A percentile compares a stretch with the other conserved stretches of the same genome.
phyloP scores from a whole-genome alignment of 2,329 filamentous ascomycete species.

The Huntiella abstrusa region DNA sequence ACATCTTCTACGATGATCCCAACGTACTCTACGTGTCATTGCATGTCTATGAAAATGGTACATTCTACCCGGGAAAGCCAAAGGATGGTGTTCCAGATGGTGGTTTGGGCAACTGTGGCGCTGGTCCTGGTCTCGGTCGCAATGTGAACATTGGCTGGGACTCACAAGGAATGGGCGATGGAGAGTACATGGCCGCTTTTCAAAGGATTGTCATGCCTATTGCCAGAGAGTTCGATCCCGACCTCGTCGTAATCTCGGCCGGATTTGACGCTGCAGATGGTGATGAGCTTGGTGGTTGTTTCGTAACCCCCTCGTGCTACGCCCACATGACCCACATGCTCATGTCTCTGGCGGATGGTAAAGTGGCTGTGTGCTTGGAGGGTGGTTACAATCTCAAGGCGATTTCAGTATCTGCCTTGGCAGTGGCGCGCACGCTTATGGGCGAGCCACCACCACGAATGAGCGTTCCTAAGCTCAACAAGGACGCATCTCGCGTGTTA shows the following conservation, averaged over 20 bases:
- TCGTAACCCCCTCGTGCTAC: slow-evolving; percentile 79
- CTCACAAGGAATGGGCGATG: slow-evolving; percentile 72
- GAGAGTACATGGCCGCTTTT: slow-evolving; percentile 91
- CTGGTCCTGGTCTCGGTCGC: slow-evolving; percentile 34
- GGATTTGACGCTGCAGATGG: slow-evolving; percentile 92
- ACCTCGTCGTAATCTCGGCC: slow-evolving; percentile 85
- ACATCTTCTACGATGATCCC: slow-evolving; percentile 86
- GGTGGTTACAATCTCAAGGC: slow-evolving; percentile 88
- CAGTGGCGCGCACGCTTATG: slow-evolving; percentile 85
- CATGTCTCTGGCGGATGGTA: slow-evolving; percentile 81
- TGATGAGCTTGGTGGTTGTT: slow-evolving; percentile 81
- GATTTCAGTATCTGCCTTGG: slow-evolving; percentile 80
- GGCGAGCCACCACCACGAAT: slow-evolving; percentile 65
- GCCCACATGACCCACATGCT: slow-evolving; percentile 99
- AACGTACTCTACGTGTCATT: slow-evolving; percentile 92
- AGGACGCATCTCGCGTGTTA: slow-evolving; percentile 35
- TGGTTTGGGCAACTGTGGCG: slow-evolving; percentile 39
- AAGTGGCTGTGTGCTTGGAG: slow-evolving; percentile 81
- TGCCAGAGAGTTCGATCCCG: slow-evolving; percentile 78
- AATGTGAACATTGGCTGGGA: slow-evolving; percentile 52
- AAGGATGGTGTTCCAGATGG: slow-evolving; percentile 41
- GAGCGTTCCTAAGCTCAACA: slow-evolving; percentile 35
- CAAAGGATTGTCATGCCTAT: slow-evolving; percentile 95
- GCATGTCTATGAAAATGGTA: slow-evolving; percentile 69
- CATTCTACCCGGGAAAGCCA: slow-evolving; percentile 63